Conservation (phyloP, 176 grass and related monocot species). For the Eleusine indica region DNA sequence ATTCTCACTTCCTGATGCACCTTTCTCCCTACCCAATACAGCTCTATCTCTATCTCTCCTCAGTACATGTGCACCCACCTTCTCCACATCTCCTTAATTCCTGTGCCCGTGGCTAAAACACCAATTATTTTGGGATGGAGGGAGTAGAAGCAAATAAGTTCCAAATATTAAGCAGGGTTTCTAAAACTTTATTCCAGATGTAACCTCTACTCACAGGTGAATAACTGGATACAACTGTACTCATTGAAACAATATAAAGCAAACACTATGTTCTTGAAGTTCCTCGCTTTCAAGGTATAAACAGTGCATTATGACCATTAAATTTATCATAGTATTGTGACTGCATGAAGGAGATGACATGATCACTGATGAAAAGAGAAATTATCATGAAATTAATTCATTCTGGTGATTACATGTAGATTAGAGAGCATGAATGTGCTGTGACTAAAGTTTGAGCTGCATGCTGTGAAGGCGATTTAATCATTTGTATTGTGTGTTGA, state of each 20-base stretch:
- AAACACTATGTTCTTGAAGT: background rate
- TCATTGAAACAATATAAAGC: background rate
- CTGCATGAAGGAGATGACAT: background rate
- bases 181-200: background rate
- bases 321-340: background rate
- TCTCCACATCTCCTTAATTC: no score
- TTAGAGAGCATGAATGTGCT: background rate
- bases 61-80: no score
- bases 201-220: background rate
- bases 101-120: no score
- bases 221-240: background rate
- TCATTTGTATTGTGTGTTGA: background rate
- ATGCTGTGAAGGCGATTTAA: background rate
- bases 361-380: background rate
- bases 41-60: no score
- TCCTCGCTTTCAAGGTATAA: background rate
- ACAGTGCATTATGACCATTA: background rate
- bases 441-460: no score
- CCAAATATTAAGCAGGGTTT: constrained; percentile 11
- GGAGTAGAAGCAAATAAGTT: background rate
- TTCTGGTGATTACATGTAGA: background rate
- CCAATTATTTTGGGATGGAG: no score
- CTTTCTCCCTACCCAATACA: no score
- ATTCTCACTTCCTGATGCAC: no score
- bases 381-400: background rate